phyloP scores from a whole-genome alignment of 192 early-diverging fungal species.

The Geranomyces michiganensis region DNA sequence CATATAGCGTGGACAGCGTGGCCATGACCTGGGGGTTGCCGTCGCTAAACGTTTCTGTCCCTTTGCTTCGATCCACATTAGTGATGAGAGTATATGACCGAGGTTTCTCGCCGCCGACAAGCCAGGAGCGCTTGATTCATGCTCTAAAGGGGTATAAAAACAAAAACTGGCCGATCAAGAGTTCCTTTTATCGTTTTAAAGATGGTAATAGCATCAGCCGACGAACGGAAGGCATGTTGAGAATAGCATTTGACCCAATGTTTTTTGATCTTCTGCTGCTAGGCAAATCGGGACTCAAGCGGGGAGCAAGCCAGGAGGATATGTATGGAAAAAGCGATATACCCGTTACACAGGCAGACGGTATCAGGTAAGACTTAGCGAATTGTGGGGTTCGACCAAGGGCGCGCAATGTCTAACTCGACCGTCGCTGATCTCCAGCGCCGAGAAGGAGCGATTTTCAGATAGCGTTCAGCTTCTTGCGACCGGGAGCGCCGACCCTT shows the following conservation, averaged over 20 bases:
- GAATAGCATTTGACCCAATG: no score
- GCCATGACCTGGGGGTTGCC: not conserved
- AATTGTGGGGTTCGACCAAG: not conserved
- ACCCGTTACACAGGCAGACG: constrained; percentile 26
- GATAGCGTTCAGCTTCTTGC: constrained; percentile 56
- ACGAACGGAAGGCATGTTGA: no score
- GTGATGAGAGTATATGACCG: constrained; percentile 92
- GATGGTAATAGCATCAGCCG: constrained; percentile 63
- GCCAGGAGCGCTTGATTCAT: constrained; percentile 69
- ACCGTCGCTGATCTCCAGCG: not conserved
- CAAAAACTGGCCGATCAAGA: constrained; percentile 95
- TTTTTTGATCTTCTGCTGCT: not conserved
- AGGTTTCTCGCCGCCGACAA: constrained; percentile 76
- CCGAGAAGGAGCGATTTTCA: constrained; percentile 28
- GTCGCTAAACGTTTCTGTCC: not conserved
- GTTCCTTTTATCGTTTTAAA: constrained; percentile 73
- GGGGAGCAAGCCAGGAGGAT: constrained; percentile 40
- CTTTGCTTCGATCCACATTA: constrained; percentile 24
- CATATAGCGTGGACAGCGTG: not conserved
- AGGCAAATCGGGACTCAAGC: constrained; percentile 18
- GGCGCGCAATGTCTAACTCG: not conserved
- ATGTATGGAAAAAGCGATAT: constrained; percentile 46
- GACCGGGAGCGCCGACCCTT: constrained; percentile 82
- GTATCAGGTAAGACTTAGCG: constrained; percentile 18
- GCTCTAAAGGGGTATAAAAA: constrained; percentile 89